Base-by-base conservation (phyloP, 2,329 filamentous ascomycete species). In the Arthrinium puccinioides region DNA sequence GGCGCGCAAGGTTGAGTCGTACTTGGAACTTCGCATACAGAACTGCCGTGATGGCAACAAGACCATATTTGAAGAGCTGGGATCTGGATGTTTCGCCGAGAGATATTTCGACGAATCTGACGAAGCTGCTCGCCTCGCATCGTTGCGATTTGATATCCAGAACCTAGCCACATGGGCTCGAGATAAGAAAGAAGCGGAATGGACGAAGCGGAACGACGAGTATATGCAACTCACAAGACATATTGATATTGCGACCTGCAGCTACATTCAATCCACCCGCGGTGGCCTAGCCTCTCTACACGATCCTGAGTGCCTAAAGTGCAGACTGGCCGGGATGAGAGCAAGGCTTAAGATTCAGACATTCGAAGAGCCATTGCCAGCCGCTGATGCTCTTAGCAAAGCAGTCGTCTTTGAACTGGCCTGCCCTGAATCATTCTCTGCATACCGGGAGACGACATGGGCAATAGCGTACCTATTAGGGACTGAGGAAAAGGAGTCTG, bases 1-100 rank as follows among this genome's bases (percentile, higher is more conserved):
- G 0, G 60, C 80, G 0, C 56, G 63, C 2, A 38, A 42, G 0
- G 54, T 82, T 1, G 69, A 78, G 37, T 30, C 19, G 0, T 70
- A 82, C 42, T 51, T 82, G 3, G 37, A 52, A 2, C 13, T 38
- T 0, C 64, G 75, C 7, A 50, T 55, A 16, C 42, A 35, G 2
- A 36, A 37, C 1, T 53, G 50, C 16, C 11, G 38, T 1, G 38
- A 44, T 4, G 24, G 39, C 0, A 44, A 46, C 2, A 57, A 46
- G 11, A 73, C 67, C 0, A 66, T 80, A 1, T 71, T 80, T 19
- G 60, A 64, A 10, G 58, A 63, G 32, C 69, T 66, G 1, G 39
- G 37, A 1, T 45, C 49, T 29, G 63, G 55, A 15, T 77, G 55
- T 37, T 70, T 77, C 39, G 67, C 70, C 0, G 63, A 63, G 2